phyloP scores from a whole-genome alignment of 352 stramenopile species.

The Peronospora farinosa region DNA sequence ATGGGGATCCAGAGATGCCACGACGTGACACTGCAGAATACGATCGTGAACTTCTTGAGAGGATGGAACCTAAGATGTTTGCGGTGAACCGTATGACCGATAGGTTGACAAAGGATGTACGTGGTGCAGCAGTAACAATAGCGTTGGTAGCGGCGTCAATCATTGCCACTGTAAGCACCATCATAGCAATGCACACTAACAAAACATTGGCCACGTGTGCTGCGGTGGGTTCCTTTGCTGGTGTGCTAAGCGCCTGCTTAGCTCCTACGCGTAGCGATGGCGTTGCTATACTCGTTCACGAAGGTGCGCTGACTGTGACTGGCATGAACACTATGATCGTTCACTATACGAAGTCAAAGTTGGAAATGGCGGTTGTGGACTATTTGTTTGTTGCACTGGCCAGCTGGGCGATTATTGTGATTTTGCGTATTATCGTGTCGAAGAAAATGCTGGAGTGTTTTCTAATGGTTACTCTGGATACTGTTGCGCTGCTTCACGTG shows the following conservation, averaged over 20 bases:
- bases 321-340: conserved; percentile 55
- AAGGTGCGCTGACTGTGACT: conserved; percentile 47
- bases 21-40: conserved; percentile 14
- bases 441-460: conserved; percentile 50
- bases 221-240: conserved; percentile 23
- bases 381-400: conserved; percentile 54
- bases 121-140: conserved; percentile 4
- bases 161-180: conserved; percentile 9
- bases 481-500: conserved; percentile 46
- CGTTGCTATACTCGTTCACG: conserved; percentile 43
- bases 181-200: conserved; percentile 22
- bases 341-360: conserved; percentile 33
- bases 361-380: conserved; percentile 45
- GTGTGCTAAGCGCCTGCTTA: conserved; percentile 38
- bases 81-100: conserved; percentile 29
- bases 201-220: conserved; percentile 26
- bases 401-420: conserved; percentile 40
- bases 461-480: conserved; percentile 49
- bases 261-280: conserved; percentile 33
- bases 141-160: conserved; percentile 15
- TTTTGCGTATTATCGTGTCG: conserved; percentile 51
- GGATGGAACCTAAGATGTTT: conserved; percentile 24
- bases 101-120: conserved; percentile 18
- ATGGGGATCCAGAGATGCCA: conserved; percentile 13
- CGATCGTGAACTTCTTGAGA: conserved; percentile 16